Percentiles rank a stretch among this genome's conserved stretches.
These are phyloP conservation scores for Suhomyces maxii DNA, from an alignment of 1,139 yeast species.

Conservation along the genomic window DNA sequence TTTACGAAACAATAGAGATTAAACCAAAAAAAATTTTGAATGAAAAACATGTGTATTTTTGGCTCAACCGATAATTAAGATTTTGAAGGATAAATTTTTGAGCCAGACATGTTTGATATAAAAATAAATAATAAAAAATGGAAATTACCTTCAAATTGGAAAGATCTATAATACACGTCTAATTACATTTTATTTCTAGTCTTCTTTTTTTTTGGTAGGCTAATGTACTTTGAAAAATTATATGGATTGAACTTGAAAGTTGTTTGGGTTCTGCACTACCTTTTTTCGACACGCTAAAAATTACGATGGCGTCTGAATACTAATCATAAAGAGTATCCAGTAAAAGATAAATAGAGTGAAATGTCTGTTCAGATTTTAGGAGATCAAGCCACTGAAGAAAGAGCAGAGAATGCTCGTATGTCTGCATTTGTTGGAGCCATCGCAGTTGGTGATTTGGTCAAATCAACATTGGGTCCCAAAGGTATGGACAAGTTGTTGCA, in stretches of 20 bases:
- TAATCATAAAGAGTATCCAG: neutral
- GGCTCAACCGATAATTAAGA: no score
- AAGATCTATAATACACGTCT: no score
- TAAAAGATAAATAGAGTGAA: neutral
- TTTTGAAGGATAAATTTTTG: no score
- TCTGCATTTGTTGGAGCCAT: slow-evolving; percentile 98
- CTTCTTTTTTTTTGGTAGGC: no score
- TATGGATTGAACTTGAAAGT: no score
- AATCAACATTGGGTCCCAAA: slow-evolving; percentile 95
- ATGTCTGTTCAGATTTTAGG: slow-evolving; percentile 92
- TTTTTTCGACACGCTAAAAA: slow-evolving; percentile 9
- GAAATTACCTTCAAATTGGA: no score
- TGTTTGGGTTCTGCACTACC: slow-evolving; percentile 1
- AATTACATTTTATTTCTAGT: no score
- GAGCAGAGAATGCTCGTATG: slow-evolving; percentile 97
- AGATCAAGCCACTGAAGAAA: slow-evolving; percentile 95
- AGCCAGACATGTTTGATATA: no score
- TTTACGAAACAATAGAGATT: no score
- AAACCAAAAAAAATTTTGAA: no score
- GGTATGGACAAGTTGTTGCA: slow-evolving; percentile 97
- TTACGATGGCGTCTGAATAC: slow-evolving; percentile 1
- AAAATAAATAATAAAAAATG: no score
- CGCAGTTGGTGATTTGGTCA: slow-evolving; percentile 96
- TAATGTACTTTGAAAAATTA: neutral
- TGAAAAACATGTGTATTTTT: no score